A percentile compares a stretch with the other conserved stretches of the same genome.
Evolutionary conservation across 495 filamentous ascomycete genomes (phyloP).

Genomic region (Parathielavia appendiculata): DNA sequence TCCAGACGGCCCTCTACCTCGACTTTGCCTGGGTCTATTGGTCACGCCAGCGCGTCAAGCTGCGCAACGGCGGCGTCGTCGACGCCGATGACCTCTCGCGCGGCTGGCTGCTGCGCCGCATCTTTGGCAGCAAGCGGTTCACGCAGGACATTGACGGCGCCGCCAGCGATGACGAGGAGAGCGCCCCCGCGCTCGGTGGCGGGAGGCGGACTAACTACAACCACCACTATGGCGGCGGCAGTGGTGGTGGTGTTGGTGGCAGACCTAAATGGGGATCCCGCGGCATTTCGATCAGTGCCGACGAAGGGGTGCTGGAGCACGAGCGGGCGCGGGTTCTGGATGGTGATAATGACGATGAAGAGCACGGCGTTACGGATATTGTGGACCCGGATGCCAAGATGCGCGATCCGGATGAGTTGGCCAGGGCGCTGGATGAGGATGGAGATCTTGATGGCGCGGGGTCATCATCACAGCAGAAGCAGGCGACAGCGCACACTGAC

Average conservation of each 20-base stretch:
- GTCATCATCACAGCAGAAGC: background rate
- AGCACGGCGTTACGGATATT: slow-evolving; percentile 34
- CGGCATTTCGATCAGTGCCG: slow-evolving; percentile 75
- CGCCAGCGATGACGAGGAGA: slow-evolving; percentile 45
- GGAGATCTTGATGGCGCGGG: slow-evolving; percentile 31
- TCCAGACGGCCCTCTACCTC: slow-evolving; percentile 86
- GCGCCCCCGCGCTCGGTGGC: slow-evolving; percentile 40
- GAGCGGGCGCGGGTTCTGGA: slow-evolving; percentile 26
- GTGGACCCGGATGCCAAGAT: slow-evolving; percentile 52
- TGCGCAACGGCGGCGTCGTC: slow-evolving; percentile 85
- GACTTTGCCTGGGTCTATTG: slow-evolving; percentile 99
- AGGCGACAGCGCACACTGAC: slow-evolving; percentile 5
- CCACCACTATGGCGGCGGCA: slow-evolving; percentile 15
- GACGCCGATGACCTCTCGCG: slow-evolving; percentile 82
- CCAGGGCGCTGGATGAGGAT: slow-evolving; percentile 46
- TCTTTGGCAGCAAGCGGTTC: slow-evolving; percentile 48
- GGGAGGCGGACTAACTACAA: slow-evolving; percentile 25
- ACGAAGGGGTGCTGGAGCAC: slow-evolving; percentile 61
- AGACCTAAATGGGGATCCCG: slow-evolving; percentile 64
- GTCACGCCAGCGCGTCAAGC: slow-evolving; percentile 86
- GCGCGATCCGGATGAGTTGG: slow-evolving; percentile 54
- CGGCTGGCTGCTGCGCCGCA: slow-evolving; percentile 64
- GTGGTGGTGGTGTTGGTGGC: slow-evolving; percentile 21
- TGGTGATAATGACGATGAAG: slow-evolving; percentile 17
- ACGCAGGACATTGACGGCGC: slow-evolving; percentile 20